These are phyloP conservation scores for Saccharomyces uvarum DNA, from an alignment of 1,139 yeast genomes.

Conservation along the genomic window DNA sequence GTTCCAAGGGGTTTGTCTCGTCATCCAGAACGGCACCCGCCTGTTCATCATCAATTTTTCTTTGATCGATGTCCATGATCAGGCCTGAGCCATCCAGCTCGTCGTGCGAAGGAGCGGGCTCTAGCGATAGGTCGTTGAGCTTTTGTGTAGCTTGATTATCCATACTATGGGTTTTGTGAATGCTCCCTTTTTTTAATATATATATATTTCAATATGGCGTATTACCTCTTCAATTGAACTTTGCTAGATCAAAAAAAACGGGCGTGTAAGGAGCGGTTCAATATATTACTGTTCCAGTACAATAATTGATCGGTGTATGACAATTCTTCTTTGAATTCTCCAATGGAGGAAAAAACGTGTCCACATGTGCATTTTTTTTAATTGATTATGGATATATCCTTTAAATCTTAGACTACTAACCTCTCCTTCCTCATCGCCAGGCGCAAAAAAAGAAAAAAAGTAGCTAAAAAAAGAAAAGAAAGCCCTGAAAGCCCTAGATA, in stretches of 20 bases:
- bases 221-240: background rate
- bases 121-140: slow-evolving; percentile 3
- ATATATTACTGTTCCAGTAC: background rate
- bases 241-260: background rate
- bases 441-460: background rate
- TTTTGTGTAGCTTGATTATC: background rate
- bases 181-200: background rate
- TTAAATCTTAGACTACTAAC: background rate
- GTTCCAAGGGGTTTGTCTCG: background rate
- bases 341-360: background rate
- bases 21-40: slow-evolving; percentile 4
- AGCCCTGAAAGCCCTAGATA: background rate
- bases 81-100: slow-evolving; percentile 12
- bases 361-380: background rate
- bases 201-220: background rate
- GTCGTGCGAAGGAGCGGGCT: slow-evolving; percentile 5
- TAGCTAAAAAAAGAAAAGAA: background rate
- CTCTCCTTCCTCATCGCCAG: background rate
- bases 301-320: background rate
- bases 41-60: slow-evolving; percentile 2
- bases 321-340: background rate
- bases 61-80: slow-evolving; percentile 7
- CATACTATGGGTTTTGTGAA: background rate
- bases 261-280: background rate
- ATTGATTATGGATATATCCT: background rate